Percentiles rank a stretch among this genome's conserved stretches.
These are phyloP conservation scores for Spergularia marina DNA, from an alignment of 148 eudicot genomes.

Conservation along the genomic window DNA sequence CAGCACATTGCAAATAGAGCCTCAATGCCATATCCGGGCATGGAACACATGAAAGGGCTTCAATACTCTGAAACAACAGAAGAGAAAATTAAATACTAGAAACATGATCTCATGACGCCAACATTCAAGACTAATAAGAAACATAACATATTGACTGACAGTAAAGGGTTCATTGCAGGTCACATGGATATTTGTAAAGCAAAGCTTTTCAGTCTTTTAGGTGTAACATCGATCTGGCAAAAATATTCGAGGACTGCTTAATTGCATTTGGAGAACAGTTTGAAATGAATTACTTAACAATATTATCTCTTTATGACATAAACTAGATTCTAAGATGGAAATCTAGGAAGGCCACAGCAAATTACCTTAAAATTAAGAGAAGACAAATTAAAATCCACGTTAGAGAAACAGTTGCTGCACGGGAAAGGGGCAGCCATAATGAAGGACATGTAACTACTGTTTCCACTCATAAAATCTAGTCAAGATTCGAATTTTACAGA, in stretches of 20 bases:
- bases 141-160: background rate
- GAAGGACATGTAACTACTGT: too few species aligned
- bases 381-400: too few species aligned
- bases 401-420: too few species aligned
- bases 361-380: too few species aligned
- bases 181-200: background rate
- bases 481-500: too few species aligned
- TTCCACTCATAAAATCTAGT: too few species aligned
- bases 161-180: background rate
- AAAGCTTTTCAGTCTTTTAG: background rate
- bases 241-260: background rate
- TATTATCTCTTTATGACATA: too few species aligned
- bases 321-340: too few species aligned
- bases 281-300: background rate
- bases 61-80: conserved; percentile 59
- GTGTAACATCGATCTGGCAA: background rate
- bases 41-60: conserved; percentile 72
- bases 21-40: conserved; percentile 89
- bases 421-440: too few species aligned
- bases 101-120: background rate
- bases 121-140: background rate
- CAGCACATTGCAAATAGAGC: conserved; percentile 96
- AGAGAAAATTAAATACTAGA: background rate
- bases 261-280: background rate
- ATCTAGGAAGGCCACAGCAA: too few species aligned